phyloP scores from a whole-genome alignment of 2,329 filamentous ascomycete species.

The Colletotrichum scovillei region DNA sequence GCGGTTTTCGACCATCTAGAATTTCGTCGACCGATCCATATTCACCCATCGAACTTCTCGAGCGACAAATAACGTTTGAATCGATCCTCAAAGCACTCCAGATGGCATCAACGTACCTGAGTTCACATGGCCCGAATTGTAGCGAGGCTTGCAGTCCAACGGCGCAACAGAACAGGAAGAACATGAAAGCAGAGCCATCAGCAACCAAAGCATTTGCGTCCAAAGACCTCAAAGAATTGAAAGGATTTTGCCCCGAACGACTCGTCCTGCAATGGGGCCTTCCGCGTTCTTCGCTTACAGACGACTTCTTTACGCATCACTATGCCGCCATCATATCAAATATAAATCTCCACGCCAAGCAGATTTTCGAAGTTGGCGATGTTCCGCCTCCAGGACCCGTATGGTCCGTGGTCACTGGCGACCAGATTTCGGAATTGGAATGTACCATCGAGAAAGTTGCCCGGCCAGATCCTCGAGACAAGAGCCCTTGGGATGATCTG shows the following conservation, averaged over 20 bases:
- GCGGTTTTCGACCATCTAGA: neutral
- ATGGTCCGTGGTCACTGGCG: conserved; percentile 6
- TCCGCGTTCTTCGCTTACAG: neutral
- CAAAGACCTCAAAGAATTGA: conserved; percentile 1
- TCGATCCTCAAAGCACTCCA: neutral
- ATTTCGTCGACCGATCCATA: neutral
- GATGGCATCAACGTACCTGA: neutral
- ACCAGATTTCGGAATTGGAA: neutral
- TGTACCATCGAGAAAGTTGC: conserved; percentile 40
- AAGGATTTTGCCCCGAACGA: conserved; percentile 16
- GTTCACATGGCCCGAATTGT: neutral
- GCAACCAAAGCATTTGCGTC: neutral
- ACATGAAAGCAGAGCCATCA: neutral
- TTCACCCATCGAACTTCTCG: neutral
- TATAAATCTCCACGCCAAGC: conserved; percentile 38
- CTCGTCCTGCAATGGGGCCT: conserved; percentile 19
- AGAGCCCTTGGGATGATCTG: conserved; percentile 43
- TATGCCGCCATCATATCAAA: conserved; percentile 38
- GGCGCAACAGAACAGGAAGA: neutral
- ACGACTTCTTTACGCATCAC: conserved; percentile 23
- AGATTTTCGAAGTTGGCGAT: conserved; percentile 32
- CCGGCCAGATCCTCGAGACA: conserved; percentile 39
- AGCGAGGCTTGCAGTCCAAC: neutral
- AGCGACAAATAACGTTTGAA: neutral
- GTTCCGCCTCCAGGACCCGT: neutral